phyloP scores from a whole-genome alignment of 2,329 filamentous ascomycete genomes.

The Cryphonectria naterciae region DNA sequence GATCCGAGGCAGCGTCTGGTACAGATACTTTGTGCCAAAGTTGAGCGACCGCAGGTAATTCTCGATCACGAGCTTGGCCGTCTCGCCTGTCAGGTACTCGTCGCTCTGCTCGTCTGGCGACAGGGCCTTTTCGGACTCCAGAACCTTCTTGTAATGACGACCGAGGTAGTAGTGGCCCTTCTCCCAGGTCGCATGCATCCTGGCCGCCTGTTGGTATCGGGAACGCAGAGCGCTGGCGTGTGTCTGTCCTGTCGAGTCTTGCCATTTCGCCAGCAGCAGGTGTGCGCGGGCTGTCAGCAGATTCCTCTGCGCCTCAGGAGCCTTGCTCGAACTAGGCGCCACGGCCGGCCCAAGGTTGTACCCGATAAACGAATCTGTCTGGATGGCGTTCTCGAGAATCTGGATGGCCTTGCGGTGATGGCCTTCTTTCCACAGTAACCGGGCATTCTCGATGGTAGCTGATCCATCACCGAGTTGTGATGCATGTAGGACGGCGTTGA shows the following conservation, averaged over 20 bases:
- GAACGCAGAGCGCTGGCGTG: constrained; percentile 78
- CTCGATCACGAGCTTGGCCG: constrained; percentile 86
- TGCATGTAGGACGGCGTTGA: constrained; percentile 91
- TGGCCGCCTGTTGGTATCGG: constrained; percentile 83
- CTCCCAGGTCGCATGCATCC: constrained; percentile 76
- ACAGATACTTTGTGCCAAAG: constrained; percentile 92
- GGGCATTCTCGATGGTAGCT: constrained; percentile 91
- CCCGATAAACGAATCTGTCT: constrained; percentile 70
- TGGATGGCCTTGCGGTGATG: constrained; percentile 95
- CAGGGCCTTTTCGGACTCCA: constrained; percentile 84
- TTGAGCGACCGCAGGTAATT: constrained; percentile 88
- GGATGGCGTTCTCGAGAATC: constrained; percentile 83
- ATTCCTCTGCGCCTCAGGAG: constrained; percentile 55
- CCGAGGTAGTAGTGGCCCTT: constrained; percentile 97
- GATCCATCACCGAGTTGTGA: constrained; percentile 81
- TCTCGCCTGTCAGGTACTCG: constrained; percentile 77
- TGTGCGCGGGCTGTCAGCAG: constrained; percentile 77
- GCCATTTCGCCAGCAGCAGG: constrained; percentile 92
- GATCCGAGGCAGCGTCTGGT: constrained; percentile 89
- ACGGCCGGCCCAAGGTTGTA: constrained; percentile 39
- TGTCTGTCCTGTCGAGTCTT: constrained; percentile 92
- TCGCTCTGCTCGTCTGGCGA: constrained; percentile 77
- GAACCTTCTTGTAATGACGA: constrained; percentile 93
- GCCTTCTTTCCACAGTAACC: constrained; percentile 89
- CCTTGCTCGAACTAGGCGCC: constrained; percentile 43